Conservation (phyloP, 2,329 filamentous ascomycete genomes). For the Aspergillus ibericus region DNA sequence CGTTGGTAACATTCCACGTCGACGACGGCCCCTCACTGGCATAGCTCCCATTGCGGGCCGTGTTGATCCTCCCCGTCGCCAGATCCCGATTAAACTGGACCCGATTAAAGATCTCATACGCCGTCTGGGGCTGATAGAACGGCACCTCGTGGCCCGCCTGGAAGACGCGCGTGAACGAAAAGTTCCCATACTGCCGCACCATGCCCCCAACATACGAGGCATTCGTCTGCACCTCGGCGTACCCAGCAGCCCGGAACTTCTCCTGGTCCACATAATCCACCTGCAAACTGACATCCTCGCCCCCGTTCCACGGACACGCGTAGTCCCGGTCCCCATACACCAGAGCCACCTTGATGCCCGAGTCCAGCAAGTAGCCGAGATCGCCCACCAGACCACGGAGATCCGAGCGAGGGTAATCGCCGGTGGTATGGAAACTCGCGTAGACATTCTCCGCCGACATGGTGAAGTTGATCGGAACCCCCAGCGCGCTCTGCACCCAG, state of each 20-base stretch:
- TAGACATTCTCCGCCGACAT: constrained; percentile 45
- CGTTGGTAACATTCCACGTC: constrained; percentile 48
- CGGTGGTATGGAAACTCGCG: constrained; percentile 47
- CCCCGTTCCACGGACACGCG: constrained; percentile 59
- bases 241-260: constrained; percentile 53
- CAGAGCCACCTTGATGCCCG: constrained; percentile 57
- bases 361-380: constrained; percentile 54
- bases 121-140: constrained; percentile 56
- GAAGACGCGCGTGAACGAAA: constrained; percentile 52
- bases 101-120: constrained; percentile 56
- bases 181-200: constrained; percentile 50
- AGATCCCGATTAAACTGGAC: constrained; percentile 54
- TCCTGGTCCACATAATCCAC: constrained; percentile 48
- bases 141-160: constrained; percentile 52
- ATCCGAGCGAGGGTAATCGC: constrained; percentile 51
- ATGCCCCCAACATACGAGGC: constrained; percentile 46
- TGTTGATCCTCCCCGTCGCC: constrained; percentile 53
- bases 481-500: constrained; percentile 59
- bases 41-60: constrained; percentile 36
- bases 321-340: constrained; percentile 62
- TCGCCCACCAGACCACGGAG: constrained; percentile 41
- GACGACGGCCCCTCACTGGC: constrained; percentile 41
- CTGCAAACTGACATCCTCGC: constrained; percentile 52
- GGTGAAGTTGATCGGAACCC: constrained; percentile 62
- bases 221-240: constrained; percentile 47